Percentiles rank a stretch among this genome's conserved stretches.
Evolutionary conservation across 257 asterid species (phyloP).

Genomic region (Ajuga chamaepitys): DNA sequence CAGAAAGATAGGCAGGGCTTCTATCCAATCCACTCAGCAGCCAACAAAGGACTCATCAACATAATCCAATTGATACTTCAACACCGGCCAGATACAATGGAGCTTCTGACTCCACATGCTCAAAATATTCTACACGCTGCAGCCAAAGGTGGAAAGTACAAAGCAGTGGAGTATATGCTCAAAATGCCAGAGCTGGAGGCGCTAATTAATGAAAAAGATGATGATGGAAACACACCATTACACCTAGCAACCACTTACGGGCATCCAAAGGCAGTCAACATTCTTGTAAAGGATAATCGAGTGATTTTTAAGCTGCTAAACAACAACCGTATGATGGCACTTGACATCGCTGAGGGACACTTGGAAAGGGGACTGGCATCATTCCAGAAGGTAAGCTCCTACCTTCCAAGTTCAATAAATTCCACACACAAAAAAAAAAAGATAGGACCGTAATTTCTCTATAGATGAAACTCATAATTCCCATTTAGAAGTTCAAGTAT

Average conservation of each 20-base stretch:
- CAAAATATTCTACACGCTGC: constrained; percentile 43
- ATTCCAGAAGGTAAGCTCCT: constrained; percentile 30
- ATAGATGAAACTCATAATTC: neutral
- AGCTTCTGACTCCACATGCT: constrained; percentile 30
- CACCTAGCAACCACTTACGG: constrained; percentile 39
- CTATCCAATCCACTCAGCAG: constrained; percentile 39
- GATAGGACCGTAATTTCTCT: neutral
- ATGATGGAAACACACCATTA: constrained; percentile 46
- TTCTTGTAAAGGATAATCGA: constrained; percentile 26
- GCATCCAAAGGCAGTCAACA: constrained; percentile 33
- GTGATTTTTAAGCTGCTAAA: constrained; percentile 27
- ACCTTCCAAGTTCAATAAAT: neutral
- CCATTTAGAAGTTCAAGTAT: neutral
- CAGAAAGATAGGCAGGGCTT: constrained; percentile 30
- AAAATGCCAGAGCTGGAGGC: constrained; percentile 35
- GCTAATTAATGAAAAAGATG: constrained; percentile 40
- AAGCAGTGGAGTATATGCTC: constrained; percentile 28
- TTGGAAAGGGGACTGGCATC: constrained; percentile 25
- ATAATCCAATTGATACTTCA: constrained; percentile 31
- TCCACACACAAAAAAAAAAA: neutral
- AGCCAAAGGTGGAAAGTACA: constrained; percentile 37
- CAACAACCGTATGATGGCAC: constrained; percentile 36
- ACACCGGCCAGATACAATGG: constrained; percentile 39
- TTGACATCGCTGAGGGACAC: constrained; percentile 47
- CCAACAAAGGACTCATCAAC: constrained; percentile 27